phyloP scores from a whole-genome alignment of 2,329 filamentous ascomycete species.

The Neurospora sp. region DNA sequence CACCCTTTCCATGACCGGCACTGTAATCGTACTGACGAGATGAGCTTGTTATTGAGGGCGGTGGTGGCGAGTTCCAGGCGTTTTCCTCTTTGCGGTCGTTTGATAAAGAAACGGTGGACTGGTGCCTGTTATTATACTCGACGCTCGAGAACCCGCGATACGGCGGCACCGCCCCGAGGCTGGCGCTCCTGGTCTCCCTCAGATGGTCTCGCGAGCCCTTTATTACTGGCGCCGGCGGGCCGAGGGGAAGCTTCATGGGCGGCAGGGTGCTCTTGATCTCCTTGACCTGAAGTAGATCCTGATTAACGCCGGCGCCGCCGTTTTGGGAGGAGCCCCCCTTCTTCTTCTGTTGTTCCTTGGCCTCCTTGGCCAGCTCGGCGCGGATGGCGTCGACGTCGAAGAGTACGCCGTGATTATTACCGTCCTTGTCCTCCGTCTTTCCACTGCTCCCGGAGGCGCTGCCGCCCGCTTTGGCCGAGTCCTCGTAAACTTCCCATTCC shows the following conservation, averaged over 20 bases:
- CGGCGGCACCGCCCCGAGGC: not conserved
- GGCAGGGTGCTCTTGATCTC: conserved; percentile 83
- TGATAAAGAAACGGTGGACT: not conserved
- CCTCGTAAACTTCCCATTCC: conserved; percentile 91
- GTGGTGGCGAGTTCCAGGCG: not conserved
- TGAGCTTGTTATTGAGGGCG: not conserved
- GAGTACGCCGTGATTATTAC: conserved; percentile 55
- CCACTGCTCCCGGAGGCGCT: conserved; percentile 22
- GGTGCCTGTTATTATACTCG: not conserved
- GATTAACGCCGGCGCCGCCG: conserved; percentile 19
- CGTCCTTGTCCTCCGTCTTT: conserved; percentile 37
- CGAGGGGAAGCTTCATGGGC: conserved; percentile 64
- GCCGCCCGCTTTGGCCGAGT: conserved; percentile 36
- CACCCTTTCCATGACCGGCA: not conserved
- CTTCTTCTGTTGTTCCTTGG: conserved; percentile 46
- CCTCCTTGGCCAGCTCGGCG: conserved; percentile 70
- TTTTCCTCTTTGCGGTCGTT: not conserved
- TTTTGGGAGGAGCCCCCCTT: not conserved
- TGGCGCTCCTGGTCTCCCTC: conserved; percentile 38
- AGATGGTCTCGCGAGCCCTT: conserved; percentile 24
- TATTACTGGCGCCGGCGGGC: conserved; percentile 23
- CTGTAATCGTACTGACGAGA: not conserved
- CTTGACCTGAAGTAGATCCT: conserved; percentile 49
- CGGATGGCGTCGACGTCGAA: conserved; percentile 95
- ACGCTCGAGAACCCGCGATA: not conserved